phyloP scores from a whole-genome alignment of 1,139 yeast genomes.

The Saccharomyces hybrid region DNA sequence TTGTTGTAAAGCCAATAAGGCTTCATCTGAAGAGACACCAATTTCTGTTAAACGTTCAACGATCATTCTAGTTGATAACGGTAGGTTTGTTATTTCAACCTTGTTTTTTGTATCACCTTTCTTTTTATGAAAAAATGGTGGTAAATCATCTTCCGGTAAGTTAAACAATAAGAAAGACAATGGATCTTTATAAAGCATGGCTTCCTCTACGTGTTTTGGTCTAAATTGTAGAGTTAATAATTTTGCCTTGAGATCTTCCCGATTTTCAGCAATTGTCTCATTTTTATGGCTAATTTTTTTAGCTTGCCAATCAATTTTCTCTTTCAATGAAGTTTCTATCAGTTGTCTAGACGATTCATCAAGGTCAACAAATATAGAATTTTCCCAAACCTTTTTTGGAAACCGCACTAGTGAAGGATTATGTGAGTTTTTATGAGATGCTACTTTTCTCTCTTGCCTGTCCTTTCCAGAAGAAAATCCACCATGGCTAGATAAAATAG shows the following conservation, averaged over 20 bases:
- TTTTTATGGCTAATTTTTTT: constrained; percentile 14
- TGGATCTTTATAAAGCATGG: constrained; percentile 57
- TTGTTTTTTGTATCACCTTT: constrained; percentile 42
- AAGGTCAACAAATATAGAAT: constrained; percentile 42
- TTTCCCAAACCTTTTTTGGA: constrained; percentile 59
- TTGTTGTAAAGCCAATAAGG: constrained; percentile 41
- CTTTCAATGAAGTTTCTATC: constrained; percentile 47
- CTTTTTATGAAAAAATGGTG: constrained; percentile 38
- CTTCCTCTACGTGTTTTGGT: constrained; percentile 58
- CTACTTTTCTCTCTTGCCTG: constrained; percentile 4
- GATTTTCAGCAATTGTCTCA: constrained; percentile 9
- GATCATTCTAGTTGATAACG: constrained; percentile 33
- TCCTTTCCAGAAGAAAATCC: constrained; percentile 3
- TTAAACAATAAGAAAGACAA: constrained; percentile 82
- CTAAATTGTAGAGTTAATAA: constrained; percentile 57
- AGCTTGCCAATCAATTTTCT: constrained; percentile 48
- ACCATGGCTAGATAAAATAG: constrained; percentile 17
- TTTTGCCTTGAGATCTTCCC: constrained; percentile 16
- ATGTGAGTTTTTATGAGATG: neutral
- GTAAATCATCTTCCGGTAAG: constrained; percentile 90
- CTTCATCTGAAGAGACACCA: constrained; percentile 65
- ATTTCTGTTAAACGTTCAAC: constrained; percentile 52
- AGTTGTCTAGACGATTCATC: constrained; percentile 38
- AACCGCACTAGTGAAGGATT: constrained; percentile 32
- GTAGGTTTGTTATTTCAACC: constrained; percentile 38